Conservation (phyloP, 176 grass and related monocot species). For the Ampelocalamus luodianensis region DNA sequence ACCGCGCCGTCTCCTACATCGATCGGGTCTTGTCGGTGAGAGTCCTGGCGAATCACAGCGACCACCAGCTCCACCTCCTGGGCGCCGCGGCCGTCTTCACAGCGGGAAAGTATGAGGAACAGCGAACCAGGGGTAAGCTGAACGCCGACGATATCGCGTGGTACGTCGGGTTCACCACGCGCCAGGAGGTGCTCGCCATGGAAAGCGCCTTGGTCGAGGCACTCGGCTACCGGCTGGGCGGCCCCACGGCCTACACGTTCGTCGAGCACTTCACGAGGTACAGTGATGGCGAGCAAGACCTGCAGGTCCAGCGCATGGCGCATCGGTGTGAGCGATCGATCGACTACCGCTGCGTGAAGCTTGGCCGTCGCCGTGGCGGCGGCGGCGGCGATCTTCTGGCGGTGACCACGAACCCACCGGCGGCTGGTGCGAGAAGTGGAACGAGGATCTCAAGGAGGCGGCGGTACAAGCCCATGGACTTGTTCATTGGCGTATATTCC, state of each 20-base stretch:
- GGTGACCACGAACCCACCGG: background rate
- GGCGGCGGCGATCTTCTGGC: constrained; percentile 44
- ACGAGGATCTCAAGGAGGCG: constrained; percentile 11
- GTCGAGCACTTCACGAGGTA: constrained; percentile 39
- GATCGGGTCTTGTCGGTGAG: constrained; percentile 44
- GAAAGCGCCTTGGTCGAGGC: constrained; percentile 12
- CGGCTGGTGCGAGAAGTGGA: background rate
- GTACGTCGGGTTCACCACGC: background rate
- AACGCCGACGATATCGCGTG: background rate
- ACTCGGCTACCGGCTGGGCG: constrained; percentile 37
- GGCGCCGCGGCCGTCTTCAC: constrained; percentile 40
- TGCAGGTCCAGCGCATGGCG: background rate
- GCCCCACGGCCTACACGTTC: constrained; percentile 45
- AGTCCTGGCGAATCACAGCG: background rate
- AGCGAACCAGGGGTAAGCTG: background rate
- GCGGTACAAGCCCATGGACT: constrained; percentile 37
- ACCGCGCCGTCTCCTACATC: constrained; percentile 43
- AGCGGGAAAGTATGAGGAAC: constrained; percentile 53
- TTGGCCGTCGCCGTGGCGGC: constrained; percentile 43
- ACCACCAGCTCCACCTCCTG: constrained; percentile 11
- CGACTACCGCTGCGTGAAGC: constrained; percentile 4
- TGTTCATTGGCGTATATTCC: background rate
- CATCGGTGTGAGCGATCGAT: no score
- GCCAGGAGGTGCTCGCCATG: constrained; percentile 10
- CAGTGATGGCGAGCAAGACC: background rate